Evolutionary conservation across 1,284 basidiomycete genomes (phyloP), one percentile per base, ranked within the genome.

Genomic region (Ceratobasidium sp.): DNA sequence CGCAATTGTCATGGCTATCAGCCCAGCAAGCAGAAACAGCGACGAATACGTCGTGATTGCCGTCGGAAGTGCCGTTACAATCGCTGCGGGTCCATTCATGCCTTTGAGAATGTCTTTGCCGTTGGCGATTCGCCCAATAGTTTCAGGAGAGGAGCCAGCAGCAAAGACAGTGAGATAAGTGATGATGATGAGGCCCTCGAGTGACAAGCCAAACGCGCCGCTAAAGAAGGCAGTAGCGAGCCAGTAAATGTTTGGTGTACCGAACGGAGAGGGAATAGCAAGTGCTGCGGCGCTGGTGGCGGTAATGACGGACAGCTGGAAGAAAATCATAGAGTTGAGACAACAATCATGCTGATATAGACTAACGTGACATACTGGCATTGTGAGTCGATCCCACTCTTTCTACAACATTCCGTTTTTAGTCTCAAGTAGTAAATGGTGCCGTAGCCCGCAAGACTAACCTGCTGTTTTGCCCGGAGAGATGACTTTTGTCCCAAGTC

Each of bases 151-250:
- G 18, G 51, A 55, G 40, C n/a, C 20, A 33, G 15, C 13, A 33
- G 55, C 69, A 15, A 42, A 71, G 39, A 71, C 69, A 2, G 53
- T 71, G 15, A 71, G 69, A 55, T 71, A 71, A 12, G 55, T 60
- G 26, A 71, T 71, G 20, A 56, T 18, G 33, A 71, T 60, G 55
- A 71, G 53, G 13, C 69, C 55, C 55, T 71, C 69, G 55, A 71
- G 69, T 4, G 53, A 56, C 9, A 71, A 51, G 20, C 69, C 69
- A 39, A 71, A 71, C 15, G 51, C 39, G 13, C 13, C 55, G 42
- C 53, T 71, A 40, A 58, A 71, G 39, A 28, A 71, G 15, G 69
- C 69, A 15, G 53, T 18, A 26, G 69, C 23, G 40, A 58, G 9
- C 69, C 69, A 71, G 39, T 20, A 58, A 15, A 51, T 12, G 20